A percentile compares a stretch with the other conserved stretches of the same genome.
These are phyloP conservation scores for Micromonas commoda DNA, from an alignment of 139 green algal species.

Conservation along the genomic window DNA sequence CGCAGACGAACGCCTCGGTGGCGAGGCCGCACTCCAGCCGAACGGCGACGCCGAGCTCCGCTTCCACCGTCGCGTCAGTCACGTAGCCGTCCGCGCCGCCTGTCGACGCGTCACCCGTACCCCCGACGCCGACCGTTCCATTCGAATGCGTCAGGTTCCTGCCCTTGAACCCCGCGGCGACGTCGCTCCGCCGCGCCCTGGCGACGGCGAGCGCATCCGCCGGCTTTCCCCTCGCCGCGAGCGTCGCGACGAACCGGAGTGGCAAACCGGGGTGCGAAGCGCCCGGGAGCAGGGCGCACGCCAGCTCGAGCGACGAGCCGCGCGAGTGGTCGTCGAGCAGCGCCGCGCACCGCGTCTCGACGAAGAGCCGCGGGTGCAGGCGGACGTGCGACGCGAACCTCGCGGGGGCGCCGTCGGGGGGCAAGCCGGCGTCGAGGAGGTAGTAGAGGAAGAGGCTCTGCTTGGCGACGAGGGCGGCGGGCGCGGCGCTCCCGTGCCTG, in stretches of 20 bases:
- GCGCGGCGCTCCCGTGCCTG: neutral
- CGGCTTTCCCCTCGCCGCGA: neutral
- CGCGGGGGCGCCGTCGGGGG: neutral
- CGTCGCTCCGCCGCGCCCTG: neutral
- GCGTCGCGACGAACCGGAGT: neutral
- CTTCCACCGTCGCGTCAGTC: neutral
- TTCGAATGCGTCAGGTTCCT: no score
- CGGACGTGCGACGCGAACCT: neutral
- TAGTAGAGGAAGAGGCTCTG: slow-evolving; percentile 17
- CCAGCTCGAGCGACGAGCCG: neutral
- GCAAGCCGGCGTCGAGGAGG: slow-evolving; percentile 13
- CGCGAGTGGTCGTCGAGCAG: slow-evolving; percentile 3
- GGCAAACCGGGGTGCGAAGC: neutral
- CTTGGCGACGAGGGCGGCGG: neutral
- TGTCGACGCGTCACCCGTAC: neutral
- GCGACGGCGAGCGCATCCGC: neutral
- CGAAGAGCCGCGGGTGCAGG: neutral
- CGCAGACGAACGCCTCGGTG: slow-evolving; percentile 9
- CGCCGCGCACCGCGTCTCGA: neutral
- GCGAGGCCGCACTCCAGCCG: slow-evolving; percentile 8
- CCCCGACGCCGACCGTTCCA: no score
- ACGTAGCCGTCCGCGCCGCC: neutral
- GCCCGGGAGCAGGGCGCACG: neutral
- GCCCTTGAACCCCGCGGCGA: neutral
- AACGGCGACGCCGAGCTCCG: neutral